Evolutionary conservation across 2,329 filamentous ascomycete species (phyloP).

Genomic region (Onygena corvina): DNA sequence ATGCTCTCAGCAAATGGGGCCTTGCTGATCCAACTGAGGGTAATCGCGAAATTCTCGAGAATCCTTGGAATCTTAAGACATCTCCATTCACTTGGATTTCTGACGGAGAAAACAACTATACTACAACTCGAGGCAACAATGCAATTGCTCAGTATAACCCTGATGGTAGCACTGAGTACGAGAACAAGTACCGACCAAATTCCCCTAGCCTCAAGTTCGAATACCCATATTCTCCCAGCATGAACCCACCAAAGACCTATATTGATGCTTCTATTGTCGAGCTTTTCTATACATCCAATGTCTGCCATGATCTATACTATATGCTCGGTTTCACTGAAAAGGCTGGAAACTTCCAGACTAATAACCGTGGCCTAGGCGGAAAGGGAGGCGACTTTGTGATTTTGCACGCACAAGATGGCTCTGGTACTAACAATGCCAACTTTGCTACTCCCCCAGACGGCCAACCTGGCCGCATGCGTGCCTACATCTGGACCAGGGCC

Average conservation of each 20-base stretch:
- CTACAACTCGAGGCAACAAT: conserved; percentile 13
- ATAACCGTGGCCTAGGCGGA: conserved; percentile 12
- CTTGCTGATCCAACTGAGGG: conserved; percentile 13
- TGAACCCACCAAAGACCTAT: conserved; percentile 10
- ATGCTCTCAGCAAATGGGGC: conserved; percentile 8
- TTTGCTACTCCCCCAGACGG: conserved; percentile 15
- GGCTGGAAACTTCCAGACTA: conserved; percentile 13
- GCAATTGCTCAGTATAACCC: conserved; percentile 14
- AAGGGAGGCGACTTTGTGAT: conserved; percentile 12
- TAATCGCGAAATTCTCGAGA: conserved; percentile 6
- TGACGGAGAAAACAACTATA: conserved; percentile 9
- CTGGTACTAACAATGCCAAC: conserved; percentile 14
- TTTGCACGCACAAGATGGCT: conserved; percentile 13
- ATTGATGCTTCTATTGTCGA: conserved; percentile 13
- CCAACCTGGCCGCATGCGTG: conserved; percentile 13
- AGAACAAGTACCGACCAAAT: conserved; percentile 15
- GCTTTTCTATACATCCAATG: conserved; percentile 14
- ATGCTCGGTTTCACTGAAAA: conserved; percentile 13
- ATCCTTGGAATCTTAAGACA: conserved; percentile 10
- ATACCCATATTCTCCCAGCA: conserved; percentile 11
- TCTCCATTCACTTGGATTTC: conserved; percentile 11
- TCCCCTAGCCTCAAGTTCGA: conserved; percentile 9
- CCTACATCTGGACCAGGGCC: conserved; percentile 13
- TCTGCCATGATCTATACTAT: conserved; percentile 12
- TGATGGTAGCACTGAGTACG: conserved; percentile 10